phyloP scores from a whole-genome alignment of 179 eudicot genomes.

The Amaranthus tricolor region DNA sequence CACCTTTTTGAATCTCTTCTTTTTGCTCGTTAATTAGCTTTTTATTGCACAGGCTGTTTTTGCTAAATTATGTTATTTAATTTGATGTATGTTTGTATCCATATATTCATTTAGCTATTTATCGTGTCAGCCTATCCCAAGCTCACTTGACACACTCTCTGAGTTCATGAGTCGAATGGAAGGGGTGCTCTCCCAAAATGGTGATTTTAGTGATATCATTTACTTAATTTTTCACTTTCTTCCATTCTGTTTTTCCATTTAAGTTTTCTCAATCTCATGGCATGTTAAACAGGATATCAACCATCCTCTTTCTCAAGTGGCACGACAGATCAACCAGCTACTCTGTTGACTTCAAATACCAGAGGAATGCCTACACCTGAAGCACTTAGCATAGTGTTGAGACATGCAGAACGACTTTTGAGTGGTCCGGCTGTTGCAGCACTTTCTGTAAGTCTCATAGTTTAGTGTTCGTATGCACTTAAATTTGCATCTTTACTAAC shows the following conservation, averaged over 20 bases:
- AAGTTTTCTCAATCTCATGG: neutral
- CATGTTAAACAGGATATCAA: slow-evolving; percentile 44
- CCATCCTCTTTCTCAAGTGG: slow-evolving; percentile 42
- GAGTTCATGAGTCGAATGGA: slow-evolving; percentile 92
- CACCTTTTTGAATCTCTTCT: neutral
- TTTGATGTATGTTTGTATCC: neutral
- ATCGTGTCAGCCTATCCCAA: slow-evolving; percentile 75
- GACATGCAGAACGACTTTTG: slow-evolving; percentile 70
- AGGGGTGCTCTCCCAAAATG: slow-evolving; percentile 64
- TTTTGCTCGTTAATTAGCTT: neutral
- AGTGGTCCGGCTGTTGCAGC: slow-evolving; percentile 53
- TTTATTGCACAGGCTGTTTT: neutral
- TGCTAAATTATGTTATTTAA: neutral
- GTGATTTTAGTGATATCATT: slow-evolving; percentile 31
- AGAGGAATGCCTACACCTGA: slow-evolving; percentile 73
- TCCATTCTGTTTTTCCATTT: neutral
- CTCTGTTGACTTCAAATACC: slow-evolving; percentile 47
- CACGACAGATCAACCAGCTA: slow-evolving; percentile 37
- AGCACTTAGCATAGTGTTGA: slow-evolving; percentile 59
- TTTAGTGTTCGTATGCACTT: neutral
- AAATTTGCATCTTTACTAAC: neutral
- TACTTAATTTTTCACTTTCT: neutral
- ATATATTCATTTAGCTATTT: neutral
- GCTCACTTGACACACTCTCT: slow-evolving; percentile 75
- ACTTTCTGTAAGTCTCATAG: slow-evolving; percentile 61